Evolutionary conservation across 805 yeast genomes (phyloP), one percentile per base, ranked within the genome.

Genomic region (Monosporozyma unispora): DNA sequence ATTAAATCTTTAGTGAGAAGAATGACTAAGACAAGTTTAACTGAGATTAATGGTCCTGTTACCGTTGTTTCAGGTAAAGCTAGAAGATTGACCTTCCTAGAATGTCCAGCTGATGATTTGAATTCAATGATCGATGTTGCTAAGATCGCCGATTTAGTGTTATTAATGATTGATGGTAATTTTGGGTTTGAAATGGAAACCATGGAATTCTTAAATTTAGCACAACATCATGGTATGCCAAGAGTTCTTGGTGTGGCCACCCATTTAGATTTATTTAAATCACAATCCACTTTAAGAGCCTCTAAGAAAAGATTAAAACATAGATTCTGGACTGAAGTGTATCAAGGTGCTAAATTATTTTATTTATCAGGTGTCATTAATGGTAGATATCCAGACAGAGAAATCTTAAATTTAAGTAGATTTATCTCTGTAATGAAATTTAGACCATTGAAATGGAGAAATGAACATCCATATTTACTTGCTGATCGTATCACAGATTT

Each of bases 101-200:
- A 93, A 68, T 93, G 96, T 57, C 71, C 71, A 5, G 79, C 83
- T 11, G 91, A 90, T 59, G 99, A 93, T 66, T 70, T 93, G 63
- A 90, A 88, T 66, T 83, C 96, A 7, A 93, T 95, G 98, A 81
- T 90, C 41, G 99, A 93, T 70, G 80, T 93, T 37, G 96, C 98
- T 25, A 93, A 93, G 62, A 81, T 90, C 50, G 96, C 98, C 0
- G 99, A 93, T 68, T 74, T 93, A 53, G 96, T 95, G 9, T 73
- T 93, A 45, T 66, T 93, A 52, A 70, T 93, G 76, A 81, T 93
- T 52, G 99, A 93, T 71, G 98, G 99, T 51, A 93, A 93, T 66
- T 93, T 88, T 65, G 99, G 99, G 7, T 81, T 93, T 52, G 99
- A 93, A 72, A 93, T 93, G 99, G 99, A 93, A 69, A 93, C 99